Evolutionary conservation across 2,329 filamentous ascomycete genomes (phyloP), one percentile per base, ranked within the genome.

Genomic region (Zasmidium cellare): DNA sequence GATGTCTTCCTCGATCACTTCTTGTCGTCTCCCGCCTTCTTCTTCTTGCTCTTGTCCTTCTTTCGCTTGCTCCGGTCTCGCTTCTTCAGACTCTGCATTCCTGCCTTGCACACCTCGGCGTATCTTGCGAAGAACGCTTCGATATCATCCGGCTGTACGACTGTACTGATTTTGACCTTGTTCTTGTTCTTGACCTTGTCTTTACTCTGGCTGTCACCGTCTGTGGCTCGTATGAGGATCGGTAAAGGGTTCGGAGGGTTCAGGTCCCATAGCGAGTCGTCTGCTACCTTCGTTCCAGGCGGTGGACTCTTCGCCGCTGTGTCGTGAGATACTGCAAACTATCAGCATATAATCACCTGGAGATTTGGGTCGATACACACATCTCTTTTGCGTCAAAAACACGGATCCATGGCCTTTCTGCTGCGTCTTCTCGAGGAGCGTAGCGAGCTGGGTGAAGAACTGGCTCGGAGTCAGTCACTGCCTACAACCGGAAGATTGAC

Each of bases 21-120:
- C 52, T 69, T 67, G 57, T 59, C 60, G 53, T 64, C 62, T 47
- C 61, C 57, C 9, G 28, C 58, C 67, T 79, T 82, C 74, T 82
- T 86, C 78, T 88, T 90, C 63, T 89, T 91, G 73, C 89, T 89
- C 67, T 89, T 87, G 72, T 89, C 90, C 79, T 84, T 85, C 77
- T 89, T 90, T 65, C 87, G 87, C 82, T 91, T 93, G 75, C 89
- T 96, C 71, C 92, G 84, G 77, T 97, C 93, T 66, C 94, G 84
- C 72, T 96, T 96, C 84, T 96, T 97, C 76, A 99, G 73, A 7
- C 88, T 87, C 50, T 84, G 82, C 92, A 97, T 97, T 5, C 92
- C 91, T 0, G 82, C 79, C 79, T 96, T 97, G 77, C 92, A 97
- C 2, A 92, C 82, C 66, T 97, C 94, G 20, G 92, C 92, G 77